Percentiles rank a stretch among this genome's conserved stretches.
Evolutionary conservation across 106 monocot species (phyloP).

Genomic region (Dendrobium nobile): DNA sequence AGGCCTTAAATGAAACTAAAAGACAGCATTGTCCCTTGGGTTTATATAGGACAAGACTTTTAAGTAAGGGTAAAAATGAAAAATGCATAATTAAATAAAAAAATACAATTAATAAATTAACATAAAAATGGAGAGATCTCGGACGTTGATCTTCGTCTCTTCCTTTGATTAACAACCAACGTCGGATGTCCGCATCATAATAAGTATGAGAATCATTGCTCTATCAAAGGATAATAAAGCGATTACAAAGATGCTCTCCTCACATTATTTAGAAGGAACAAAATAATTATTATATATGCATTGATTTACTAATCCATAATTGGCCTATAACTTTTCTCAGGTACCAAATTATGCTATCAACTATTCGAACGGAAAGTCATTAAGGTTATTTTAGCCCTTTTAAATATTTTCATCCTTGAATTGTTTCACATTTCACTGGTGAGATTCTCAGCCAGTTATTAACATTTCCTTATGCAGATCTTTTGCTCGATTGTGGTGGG

Average conservation of each 20-base stretch:
- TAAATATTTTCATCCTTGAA: background rate
- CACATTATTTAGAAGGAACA: background rate
- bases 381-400: constrained; percentile 25
- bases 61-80: too few species aligned
- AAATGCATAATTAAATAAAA: too few species aligned
- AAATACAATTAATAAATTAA: too few species aligned
- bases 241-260: background rate
- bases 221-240: too few species aligned
- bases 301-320: background rate
- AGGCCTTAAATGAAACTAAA: too few species aligned
- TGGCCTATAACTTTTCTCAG: constrained; percentile 19
- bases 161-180: too few species aligned
- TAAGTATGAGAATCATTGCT: too few species aligned
- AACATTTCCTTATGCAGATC: constrained; percentile 8
- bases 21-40: too few species aligned
- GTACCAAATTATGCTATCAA: constrained; percentile 53
- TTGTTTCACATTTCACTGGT: background rate
- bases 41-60: too few species aligned
- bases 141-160: too few species aligned
- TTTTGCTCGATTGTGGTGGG: constrained; percentile 28
- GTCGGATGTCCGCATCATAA: too few species aligned
- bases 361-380: constrained; percentile 39
- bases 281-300: background rate
- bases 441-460: constrained; percentile 7
- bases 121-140: too few species aligned